Percentiles rank a stretch among this genome's conserved stretches.
Conservation (phyloP, 768 basidiomycete species). For the Termitomyces sp. region DNA sequence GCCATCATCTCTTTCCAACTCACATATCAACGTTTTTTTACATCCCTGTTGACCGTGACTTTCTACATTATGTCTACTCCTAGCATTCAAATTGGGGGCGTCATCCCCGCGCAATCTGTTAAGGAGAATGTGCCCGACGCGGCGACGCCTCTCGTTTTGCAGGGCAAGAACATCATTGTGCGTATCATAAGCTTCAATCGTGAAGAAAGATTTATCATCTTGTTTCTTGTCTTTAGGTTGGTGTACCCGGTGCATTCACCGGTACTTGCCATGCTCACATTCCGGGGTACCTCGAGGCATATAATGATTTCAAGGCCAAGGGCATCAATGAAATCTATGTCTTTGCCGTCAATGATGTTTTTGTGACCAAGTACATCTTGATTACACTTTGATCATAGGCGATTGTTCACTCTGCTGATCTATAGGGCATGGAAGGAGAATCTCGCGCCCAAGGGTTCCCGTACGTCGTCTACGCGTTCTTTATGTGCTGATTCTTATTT, state of each 20-base stretch:
- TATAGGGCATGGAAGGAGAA: slow-evolving; percentile 66
- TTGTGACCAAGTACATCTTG: slow-evolving; percentile 52
- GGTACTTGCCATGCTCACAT: slow-evolving; percentile 66
- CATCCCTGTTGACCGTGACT: background rate
- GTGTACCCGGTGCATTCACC: slow-evolving; percentile 77
- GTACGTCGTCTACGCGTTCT: slow-evolving; percentile 28
- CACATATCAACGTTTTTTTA: background rate
- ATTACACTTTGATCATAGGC: background rate
- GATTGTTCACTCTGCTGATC: background rate
- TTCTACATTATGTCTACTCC: slow-evolving; percentile 5
- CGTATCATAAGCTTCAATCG: slow-evolving; percentile 15
- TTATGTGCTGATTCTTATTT: no score
- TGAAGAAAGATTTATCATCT: background rate
- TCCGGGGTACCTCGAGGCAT: slow-evolving; percentile 60
- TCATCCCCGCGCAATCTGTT: slow-evolving; percentile 47
- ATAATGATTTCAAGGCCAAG: slow-evolving; percentile 71
- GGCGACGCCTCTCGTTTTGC: slow-evolving; percentile 38
- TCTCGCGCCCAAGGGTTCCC: slow-evolving; percentile 52
- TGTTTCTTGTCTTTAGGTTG: slow-evolving; percentile 38
- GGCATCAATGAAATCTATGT: slow-evolving; percentile 71
- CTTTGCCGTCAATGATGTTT: slow-evolving; percentile 76
- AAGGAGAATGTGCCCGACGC: slow-evolving; percentile 56
- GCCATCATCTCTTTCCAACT: background rate
- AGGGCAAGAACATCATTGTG: slow-evolving; percentile 64
- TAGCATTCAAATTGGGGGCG: slow-evolving; percentile 44